Percentiles rank a stretch among this genome's conserved stretches.
Evolutionary conservation across 768 basidiomycete genomes (phyloP).

Genomic region (Panellus pusillus): DNA sequence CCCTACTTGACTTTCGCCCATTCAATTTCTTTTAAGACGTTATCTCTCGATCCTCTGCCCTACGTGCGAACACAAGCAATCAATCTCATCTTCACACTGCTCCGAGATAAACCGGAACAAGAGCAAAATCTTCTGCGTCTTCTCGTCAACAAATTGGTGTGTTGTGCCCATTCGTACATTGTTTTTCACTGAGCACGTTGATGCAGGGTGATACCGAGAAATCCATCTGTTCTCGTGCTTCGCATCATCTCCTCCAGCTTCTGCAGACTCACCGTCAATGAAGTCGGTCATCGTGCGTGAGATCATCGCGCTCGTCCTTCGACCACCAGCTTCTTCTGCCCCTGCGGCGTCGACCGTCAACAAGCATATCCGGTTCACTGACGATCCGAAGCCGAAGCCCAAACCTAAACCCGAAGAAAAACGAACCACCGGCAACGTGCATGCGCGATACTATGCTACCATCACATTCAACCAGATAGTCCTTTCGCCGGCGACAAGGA

Average conservation of each 20-base stretch:
- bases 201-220: slow-evolving; percentile 85
- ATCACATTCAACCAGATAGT: slow-evolving; percentile 96
- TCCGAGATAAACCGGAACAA: slow-evolving; percentile 92
- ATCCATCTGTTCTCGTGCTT: slow-evolving; percentile 84
- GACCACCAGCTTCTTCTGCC: slow-evolving; percentile 45
- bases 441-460: slow-evolving; percentile 87
- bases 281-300: slow-evolving; percentile 88
- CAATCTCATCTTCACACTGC: slow-evolving; percentile 72
- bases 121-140: slow-evolving; percentile 93
- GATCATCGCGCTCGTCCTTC: slow-evolving; percentile 75
- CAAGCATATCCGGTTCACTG: slow-evolving; percentile 56
- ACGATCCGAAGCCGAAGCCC: slow-evolving; percentile 36
- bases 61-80: slow-evolving; percentile 89
- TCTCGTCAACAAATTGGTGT: slow-evolving; percentile 90
- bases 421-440: slow-evolving; percentile 54
- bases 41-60: slow-evolving; percentile 81
- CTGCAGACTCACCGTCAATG: slow-evolving; percentile 91
- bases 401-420: slow-evolving; percentile 30
- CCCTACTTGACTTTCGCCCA: not conserved
- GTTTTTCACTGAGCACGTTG: not conserved
- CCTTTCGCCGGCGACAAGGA: slow-evolving; percentile 64
- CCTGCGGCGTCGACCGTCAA: slow-evolving; percentile 35
- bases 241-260: slow-evolving; percentile 85
- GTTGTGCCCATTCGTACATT: slow-evolving; percentile 24
- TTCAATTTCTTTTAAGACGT: slow-evolving; percentile 43